Evolutionary conservation across 2,329 filamentous ascomycete genomes (phyloP).

Genomic region (Hypoxylon sp.): DNA sequence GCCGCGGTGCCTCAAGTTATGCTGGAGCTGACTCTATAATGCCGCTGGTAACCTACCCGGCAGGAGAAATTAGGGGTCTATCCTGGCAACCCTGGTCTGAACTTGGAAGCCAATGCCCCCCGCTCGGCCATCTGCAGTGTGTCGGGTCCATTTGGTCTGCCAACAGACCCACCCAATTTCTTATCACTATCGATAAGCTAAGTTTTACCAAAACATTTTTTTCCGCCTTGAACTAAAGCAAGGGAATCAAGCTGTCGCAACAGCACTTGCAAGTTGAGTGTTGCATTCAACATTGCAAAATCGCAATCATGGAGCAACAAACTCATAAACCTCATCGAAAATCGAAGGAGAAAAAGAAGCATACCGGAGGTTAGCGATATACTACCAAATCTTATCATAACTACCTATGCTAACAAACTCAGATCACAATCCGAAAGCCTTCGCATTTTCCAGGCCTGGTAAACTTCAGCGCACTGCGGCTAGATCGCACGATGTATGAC

Average conservation of each 20-base stretch:
- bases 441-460: conserved; percentile 86
- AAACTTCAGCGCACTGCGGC: conserved; percentile 82
- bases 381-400: conserved; percentile 6
- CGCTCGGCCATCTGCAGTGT: conserved; percentile 2
- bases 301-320: conserved; percentile 81
- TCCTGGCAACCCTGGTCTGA: neutral
- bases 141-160: neutral
- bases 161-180: conserved; percentile 5
- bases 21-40: conserved; percentile 12
- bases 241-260: conserved; percentile 11
- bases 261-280: conserved; percentile 13
- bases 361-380: conserved; percentile 67
- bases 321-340: conserved; percentile 87
- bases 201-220: conserved; percentile 31
- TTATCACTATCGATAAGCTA: conserved; percentile 43
- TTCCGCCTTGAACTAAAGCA: conserved; percentile 15
- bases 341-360: conserved; percentile 89
- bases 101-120: conserved; percentile 9
- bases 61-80: conserved; percentile 26
- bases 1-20: neutral
- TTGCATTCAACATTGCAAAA: conserved; percentile 22
- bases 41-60: conserved; percentile 40
- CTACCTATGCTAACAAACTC: conserved; percentile 48
- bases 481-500: conserved; percentile 58
- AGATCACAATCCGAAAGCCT: conserved; percentile 91